A percentile compares a stretch with the other conserved stretches of the same genome.
Conservation (phyloP, 2,329 filamentous ascomycete genomes). For the Aspergillus vadensis region DNA sequence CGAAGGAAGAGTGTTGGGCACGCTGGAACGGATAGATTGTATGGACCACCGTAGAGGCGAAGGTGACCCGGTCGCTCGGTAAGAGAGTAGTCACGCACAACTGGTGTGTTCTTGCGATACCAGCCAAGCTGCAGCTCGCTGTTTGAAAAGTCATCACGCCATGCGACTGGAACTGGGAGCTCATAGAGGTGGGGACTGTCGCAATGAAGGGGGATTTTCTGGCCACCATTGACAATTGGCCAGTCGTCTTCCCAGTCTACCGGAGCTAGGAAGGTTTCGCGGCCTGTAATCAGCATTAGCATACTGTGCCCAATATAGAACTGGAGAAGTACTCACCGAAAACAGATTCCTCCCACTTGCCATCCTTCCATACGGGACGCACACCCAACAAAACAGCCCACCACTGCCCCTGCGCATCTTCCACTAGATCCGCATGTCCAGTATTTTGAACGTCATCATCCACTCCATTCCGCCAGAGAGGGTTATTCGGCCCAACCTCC, state of each 20-base stretch:
- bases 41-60: conserved; percentile 56
- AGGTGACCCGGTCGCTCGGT: conserved; percentile 48
- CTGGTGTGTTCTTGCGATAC: conserved; percentile 50
- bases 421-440: conserved; percentile 54
- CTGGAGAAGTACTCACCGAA: conserved; percentile 37
- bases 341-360: conserved; percentile 43
- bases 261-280: conserved; percentile 55
- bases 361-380: conserved; percentile 37
- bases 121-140: conserved; percentile 34
- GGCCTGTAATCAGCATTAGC: conserved; percentile 31
- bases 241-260: conserved; percentile 56
- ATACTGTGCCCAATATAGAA: neutral
- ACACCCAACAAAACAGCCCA: conserved; percentile 54
- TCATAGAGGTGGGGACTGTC: conserved; percentile 26
- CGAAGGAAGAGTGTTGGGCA: conserved; percentile 57
- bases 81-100: conserved; percentile 52
- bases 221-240: conserved; percentile 54
- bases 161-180: conserved; percentile 19
- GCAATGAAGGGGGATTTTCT: conserved; percentile 44
- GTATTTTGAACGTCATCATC: conserved; percentile 55
- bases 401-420: conserved; percentile 50
- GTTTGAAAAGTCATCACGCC: conserved; percentile 40
- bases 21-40: conserved; percentile 53
- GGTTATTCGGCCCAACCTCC: conserved; percentile 59
- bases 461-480: conserved; percentile 56